Conservation (phyloP, 2,329 filamentous ascomycete species). For the Alternaria sp. region DNA sequence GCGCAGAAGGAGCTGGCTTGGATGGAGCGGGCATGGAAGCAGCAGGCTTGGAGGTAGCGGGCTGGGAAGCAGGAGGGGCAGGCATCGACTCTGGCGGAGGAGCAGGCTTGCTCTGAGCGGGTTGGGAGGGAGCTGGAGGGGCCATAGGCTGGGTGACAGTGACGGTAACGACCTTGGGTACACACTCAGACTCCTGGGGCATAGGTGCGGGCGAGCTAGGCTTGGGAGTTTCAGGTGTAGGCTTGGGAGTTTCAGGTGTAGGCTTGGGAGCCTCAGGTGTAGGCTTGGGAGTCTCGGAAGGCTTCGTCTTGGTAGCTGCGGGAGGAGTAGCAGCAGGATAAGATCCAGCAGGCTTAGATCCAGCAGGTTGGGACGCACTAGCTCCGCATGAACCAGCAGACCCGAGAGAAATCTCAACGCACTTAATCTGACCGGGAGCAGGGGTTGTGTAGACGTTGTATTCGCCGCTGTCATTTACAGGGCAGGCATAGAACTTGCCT, state of each 20-base stretch:
- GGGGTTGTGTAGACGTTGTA: slow-evolving; percentile 64
- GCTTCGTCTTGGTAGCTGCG: not conserved
- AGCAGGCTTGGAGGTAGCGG: not conserved
- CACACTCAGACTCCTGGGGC: not conserved
- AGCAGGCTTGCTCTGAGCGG: not conserved
- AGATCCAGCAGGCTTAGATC: not conserved
- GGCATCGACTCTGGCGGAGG: not conserved
- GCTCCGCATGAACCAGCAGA: slow-evolving; percentile 32
- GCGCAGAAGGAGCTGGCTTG: not conserved
- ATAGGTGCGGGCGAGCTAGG: not conserved
- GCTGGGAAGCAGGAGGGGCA: not conserved
- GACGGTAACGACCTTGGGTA: not conserved
- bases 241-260: not conserved
- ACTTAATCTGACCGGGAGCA: slow-evolving; percentile 56
- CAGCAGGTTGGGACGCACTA: slow-evolving; percentile 11
- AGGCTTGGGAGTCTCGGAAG: not conserved
- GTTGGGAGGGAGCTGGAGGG: not conserved
- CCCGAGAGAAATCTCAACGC: slow-evolving; percentile 58
- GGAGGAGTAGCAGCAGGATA: slow-evolving; percentile 1
- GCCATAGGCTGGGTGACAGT: not conserved
- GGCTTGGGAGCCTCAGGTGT: not conserved
- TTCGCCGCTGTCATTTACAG: slow-evolving; percentile 62
- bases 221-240: not conserved
- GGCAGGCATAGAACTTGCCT: slow-evolving; percentile 67
- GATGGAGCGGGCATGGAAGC: not conserved